These are phyloP conservation scores for Pseudovirgaria hyperparasitica DNA, from an alignment of 2,329 filamentous ascomycete species.

Conservation along the genomic window DNA sequence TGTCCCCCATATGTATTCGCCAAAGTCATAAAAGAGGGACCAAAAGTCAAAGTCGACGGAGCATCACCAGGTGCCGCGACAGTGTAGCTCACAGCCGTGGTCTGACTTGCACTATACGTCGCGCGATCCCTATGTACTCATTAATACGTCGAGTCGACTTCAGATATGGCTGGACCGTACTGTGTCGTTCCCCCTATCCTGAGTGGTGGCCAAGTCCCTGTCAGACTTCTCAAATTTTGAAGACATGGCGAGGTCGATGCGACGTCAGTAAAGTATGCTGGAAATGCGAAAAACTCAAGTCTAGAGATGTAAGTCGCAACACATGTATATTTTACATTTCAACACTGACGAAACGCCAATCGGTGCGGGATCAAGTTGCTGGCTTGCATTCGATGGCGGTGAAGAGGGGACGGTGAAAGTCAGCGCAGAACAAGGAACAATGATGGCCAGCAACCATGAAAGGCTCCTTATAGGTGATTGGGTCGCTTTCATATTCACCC, in stretches of 20 bases:
- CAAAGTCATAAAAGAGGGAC: slow-evolving; percentile 38
- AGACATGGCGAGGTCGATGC: slow-evolving; percentile 39
- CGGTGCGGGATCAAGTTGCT: slow-evolving; percentile 28
- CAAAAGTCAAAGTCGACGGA: slow-evolving; percentile 38
- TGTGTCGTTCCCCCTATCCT: slow-evolving; percentile 48
- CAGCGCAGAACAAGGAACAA: too few species aligned
- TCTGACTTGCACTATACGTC: slow-evolving; percentile 33
- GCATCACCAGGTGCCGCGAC: slow-evolving; percentile 37
- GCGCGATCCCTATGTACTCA: slow-evolving; percentile 34
- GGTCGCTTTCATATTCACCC: too few species aligned
- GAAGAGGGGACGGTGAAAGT: too few species aligned
- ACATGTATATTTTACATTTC: slow-evolving; percentile 1
- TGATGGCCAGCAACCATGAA: too few species aligned
- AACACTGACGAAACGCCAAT: slow-evolving; percentile 33
- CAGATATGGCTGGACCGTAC: slow-evolving; percentile 9
- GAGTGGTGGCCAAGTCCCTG: slow-evolving; percentile 40
- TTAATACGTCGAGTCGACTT: neutral
- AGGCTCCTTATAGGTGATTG: too few species aligned
- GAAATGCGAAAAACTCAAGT: slow-evolving; percentile 43
- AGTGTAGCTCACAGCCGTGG: slow-evolving; percentile 37
- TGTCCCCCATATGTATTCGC: slow-evolving; percentile 36
- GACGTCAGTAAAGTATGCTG: slow-evolving; percentile 36
- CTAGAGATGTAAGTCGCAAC: slow-evolving; percentile 16
- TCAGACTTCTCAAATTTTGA: slow-evolving; percentile 37
- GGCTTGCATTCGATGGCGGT: too few species aligned